Evolutionary conservation across 257 asterid genomes (phyloP).

Genomic region (Solanum peruvianum): DNA sequence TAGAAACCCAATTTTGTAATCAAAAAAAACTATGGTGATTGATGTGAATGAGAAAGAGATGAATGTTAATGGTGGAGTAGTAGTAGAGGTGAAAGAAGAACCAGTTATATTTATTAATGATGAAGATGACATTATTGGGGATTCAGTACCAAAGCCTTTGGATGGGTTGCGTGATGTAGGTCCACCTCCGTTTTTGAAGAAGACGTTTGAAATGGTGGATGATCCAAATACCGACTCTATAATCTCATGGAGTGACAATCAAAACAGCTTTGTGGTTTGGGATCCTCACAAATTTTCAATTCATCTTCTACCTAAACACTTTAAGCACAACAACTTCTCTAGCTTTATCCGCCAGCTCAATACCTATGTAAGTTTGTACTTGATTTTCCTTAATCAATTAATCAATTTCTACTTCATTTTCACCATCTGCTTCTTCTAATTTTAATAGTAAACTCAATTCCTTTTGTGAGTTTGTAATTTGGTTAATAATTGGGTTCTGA

Average conservation of each 20-base stretch:
- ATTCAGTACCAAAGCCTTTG: constrained; percentile 20
- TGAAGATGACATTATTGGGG: constrained; percentile 18
- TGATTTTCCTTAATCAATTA: too few relatives aligned
- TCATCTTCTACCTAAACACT: constrained; percentile 73
- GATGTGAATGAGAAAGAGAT: not conserved
- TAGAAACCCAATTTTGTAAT: not conserved
- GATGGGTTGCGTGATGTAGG: constrained; percentile 56
- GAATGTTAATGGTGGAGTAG: not conserved
- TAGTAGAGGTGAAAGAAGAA: constrained; percentile 45
- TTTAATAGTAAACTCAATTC: not conserved
- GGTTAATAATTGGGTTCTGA: not conserved
- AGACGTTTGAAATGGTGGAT: constrained; percentile 83
- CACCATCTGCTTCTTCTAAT: not conserved
- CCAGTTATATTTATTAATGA: constrained; percentile 18
- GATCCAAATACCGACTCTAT: constrained; percentile 59
- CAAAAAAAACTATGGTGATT: not conserved
- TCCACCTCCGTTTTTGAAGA: constrained; percentile 84
- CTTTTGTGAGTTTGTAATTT: not conserved
- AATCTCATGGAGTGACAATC: constrained; percentile 52
- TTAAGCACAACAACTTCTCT: constrained; percentile 87
- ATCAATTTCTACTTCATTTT: too few relatives aligned
- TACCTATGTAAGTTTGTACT: constrained; percentile 52
- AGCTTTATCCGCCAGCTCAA: constrained; percentile 93
- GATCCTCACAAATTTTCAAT: constrained; percentile 60
- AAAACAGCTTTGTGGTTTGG: constrained; percentile 68